These are phyloP conservation scores for Suhomyces atakaporum DNA, from an alignment of 1,139 yeast species.

Conservation along the genomic window DNA sequence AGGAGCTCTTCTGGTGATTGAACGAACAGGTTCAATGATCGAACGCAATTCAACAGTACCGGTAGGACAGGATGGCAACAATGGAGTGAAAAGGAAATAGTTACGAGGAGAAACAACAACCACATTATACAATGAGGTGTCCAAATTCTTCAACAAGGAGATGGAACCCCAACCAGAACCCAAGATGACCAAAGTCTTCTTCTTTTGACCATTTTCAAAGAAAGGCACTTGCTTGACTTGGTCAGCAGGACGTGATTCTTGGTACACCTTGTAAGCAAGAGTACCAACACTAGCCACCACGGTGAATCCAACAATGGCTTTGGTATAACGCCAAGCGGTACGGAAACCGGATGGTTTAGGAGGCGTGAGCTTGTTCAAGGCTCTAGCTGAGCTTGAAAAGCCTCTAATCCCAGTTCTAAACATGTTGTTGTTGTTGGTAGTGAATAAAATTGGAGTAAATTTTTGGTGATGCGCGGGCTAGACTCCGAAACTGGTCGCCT, in stretches of 20 bases:
- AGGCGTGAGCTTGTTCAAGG: slow-evolving; percentile 18
- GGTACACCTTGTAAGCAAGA: slow-evolving; percentile 57
- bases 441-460: slow-evolving; percentile 1
- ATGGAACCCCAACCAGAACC: slow-evolving; percentile 97
- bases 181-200: slow-evolving; percentile 84
- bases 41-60: slow-evolving; percentile 92
- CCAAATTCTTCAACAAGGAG: slow-evolving; percentile 78
- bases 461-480: slow-evolving; percentile 1
- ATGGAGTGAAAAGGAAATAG: slow-evolving; percentile 91
- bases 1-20: slow-evolving; percentile 59
- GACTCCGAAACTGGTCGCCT: not conserved
- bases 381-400: slow-evolving; percentile 18
- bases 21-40: slow-evolving; percentile 81
- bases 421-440: slow-evolving; percentile 8
- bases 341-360: slow-evolving; percentile 22
- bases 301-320: slow-evolving; percentile 29
- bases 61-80: slow-evolving; percentile 90
- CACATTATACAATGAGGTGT: slow-evolving; percentile 84
- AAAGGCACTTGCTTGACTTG: slow-evolving; percentile 54
- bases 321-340: slow-evolving; percentile 33
- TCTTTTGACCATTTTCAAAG: slow-evolving; percentile 68
- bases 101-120: slow-evolving; percentile 91
- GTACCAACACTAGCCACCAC: slow-evolving; percentile 45
- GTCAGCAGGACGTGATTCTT: slow-evolving; percentile 60
- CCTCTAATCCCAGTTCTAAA: slow-evolving; percentile 11